phyloP scores from a whole-genome alignment of 164 flowering plant species.

The Buxus sempervirens region DNA sequence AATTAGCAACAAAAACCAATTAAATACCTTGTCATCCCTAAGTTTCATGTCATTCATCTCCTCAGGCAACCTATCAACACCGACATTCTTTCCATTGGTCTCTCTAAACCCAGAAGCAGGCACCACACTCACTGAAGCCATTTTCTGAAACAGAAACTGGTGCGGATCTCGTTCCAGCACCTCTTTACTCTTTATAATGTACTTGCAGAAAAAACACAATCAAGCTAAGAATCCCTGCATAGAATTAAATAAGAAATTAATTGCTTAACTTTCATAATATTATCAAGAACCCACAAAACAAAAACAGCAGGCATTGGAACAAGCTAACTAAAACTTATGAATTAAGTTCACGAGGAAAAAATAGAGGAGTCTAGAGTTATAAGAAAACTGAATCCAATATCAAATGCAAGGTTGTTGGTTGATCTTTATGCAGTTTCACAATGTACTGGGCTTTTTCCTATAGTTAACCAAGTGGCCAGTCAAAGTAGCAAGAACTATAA shows the following conservation, averaged over 20 bases:
- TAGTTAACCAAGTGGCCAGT: no score
- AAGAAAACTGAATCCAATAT: neutral
- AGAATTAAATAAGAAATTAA: neutral
- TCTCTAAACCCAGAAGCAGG: conserved; percentile 50
- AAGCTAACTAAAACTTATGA: neutral
- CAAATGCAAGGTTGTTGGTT: neutral
- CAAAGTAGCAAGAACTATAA: neutral
- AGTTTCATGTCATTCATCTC: conserved; percentile 84
- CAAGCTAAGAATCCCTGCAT: neutral
- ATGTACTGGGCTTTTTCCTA: no score
- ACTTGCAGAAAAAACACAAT: neutral
- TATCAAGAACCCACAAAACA: neutral
- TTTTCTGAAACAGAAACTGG: conserved; percentile 12
- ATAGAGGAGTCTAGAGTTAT: neutral
- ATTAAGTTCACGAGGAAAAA: no score
- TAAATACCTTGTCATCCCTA: conserved; percentile 63
- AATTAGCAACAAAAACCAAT: neutral
- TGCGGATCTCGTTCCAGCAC: conserved; percentile 6
- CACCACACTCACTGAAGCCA: conserved; percentile 53
- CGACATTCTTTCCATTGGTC: conserved; percentile 35
- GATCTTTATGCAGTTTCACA: no score
- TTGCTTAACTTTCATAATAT: no score
- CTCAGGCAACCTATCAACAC: conserved; percentile 62
- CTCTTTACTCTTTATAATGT: neutral
- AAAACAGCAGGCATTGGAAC: neutral